Evolutionary conservation across 2,329 filamentous ascomycete species (phyloP).

Genomic region (Helotiales sp.): DNA sequence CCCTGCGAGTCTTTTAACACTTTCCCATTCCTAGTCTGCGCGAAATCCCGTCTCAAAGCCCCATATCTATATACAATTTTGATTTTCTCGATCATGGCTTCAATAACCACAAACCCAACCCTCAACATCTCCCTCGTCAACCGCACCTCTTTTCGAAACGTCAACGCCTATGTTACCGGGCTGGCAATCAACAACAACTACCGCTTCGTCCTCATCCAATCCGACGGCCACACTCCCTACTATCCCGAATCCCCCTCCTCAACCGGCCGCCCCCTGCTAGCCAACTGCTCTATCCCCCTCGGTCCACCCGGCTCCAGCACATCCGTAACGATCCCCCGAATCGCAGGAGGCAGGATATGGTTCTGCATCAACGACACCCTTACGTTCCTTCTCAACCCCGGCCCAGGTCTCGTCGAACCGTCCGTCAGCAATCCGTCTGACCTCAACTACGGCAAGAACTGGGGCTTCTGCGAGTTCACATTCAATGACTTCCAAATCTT

Average conservation of each 20-base stretch:
- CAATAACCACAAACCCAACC: slow-evolving; percentile 5
- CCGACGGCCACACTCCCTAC: slow-evolving; percentile 69
- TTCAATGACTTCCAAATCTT: slow-evolving; percentile 66
- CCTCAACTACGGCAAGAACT: slow-evolving; percentile 63
- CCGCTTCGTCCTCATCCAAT: slow-evolving; percentile 63
- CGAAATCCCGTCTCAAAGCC: neutral
- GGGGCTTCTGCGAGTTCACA: slow-evolving; percentile 74
- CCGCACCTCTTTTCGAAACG: slow-evolving; percentile 62
- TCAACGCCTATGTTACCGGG: slow-evolving; percentile 75
- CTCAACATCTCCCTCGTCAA: slow-evolving; percentile 69
- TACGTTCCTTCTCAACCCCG: slow-evolving; percentile 71
- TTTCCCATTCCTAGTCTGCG: neutral
- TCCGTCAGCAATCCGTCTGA: slow-evolving; percentile 70
- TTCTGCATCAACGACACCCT: slow-evolving; percentile 67
- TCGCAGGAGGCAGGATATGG: slow-evolving; percentile 75
- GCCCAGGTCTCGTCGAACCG: slow-evolving; percentile 74
- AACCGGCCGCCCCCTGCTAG: slow-evolving; percentile 55
- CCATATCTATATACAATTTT: neutral
- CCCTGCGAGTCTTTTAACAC: neutral
- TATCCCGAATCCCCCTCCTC: slow-evolving; percentile 62
- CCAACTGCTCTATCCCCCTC: slow-evolving; percentile 66
- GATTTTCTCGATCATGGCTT: neutral
- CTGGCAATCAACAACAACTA: slow-evolving; percentile 63
- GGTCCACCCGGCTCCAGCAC: slow-evolving; percentile 61
- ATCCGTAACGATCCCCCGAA: slow-evolving; percentile 68